Conservation (phyloP, 164 flowering plant genomes). For the Tetrastigma voinierianum region DNA sequence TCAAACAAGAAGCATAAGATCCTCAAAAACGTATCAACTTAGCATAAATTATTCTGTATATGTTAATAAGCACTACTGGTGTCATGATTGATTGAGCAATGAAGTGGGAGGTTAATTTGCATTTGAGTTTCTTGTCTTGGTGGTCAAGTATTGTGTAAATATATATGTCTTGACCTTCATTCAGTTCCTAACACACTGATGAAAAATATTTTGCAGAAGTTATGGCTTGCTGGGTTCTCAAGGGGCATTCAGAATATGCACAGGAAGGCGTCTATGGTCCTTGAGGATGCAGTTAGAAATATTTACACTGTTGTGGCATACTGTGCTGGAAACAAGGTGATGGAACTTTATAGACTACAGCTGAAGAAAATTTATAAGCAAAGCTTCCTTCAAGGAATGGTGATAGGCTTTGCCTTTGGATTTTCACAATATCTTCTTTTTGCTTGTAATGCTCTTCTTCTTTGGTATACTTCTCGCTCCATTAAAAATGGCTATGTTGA, state of each 20-base stretch:
- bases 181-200: not conserved
- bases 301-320: constrained; percentile 97
- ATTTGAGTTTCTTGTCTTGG: too few species aligned
- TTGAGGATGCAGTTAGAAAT: constrained; percentile 97
- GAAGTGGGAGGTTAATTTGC: too few species aligned
- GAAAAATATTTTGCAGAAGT: constrained; percentile 55
- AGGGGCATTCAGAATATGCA: constrained; percentile 99
- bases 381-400: constrained; percentile 89
- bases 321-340: constrained; percentile 94
- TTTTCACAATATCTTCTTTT: constrained; percentile 96
- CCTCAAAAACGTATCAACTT: too few species aligned
- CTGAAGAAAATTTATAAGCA: constrained; percentile 68
- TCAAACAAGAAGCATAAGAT: too few species aligned
- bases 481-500: constrained; percentile 43
- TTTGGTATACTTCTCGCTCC: constrained; percentile 80
- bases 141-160: not conserved
- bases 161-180: not conserved
- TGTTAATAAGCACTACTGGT: not conserved
- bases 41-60: not conserved
- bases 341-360: constrained; percentile 88
- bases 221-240: constrained; percentile 99
- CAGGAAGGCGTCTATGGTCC: constrained; percentile 90
- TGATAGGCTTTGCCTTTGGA: constrained; percentile 90
- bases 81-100: too few species aligned
- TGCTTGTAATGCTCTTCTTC: constrained; percentile 93